phyloP scores from a whole-genome alignment of 2,329 filamentous ascomycete species.

The Fusarium clavum region DNA sequence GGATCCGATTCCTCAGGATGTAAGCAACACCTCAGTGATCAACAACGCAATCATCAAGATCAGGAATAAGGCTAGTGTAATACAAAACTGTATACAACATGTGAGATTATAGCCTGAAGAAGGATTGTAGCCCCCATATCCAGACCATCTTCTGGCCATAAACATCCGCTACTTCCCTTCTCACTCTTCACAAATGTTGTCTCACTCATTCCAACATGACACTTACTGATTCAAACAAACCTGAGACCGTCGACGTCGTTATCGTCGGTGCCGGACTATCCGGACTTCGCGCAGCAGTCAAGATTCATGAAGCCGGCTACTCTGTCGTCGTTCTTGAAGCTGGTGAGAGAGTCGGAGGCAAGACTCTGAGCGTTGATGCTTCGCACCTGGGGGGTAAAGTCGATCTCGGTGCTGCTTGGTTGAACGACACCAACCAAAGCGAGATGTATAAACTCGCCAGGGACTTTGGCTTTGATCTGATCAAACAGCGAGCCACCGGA shows the following conservation, averaged over 20 bases:
- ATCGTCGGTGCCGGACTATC: constrained; percentile 48
- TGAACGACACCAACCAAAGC: constrained; percentile 41
- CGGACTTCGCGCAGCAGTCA: constrained; percentile 51
- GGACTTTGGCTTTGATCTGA: constrained; percentile 32
- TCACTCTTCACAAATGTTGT: not conserved
- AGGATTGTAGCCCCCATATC: not conserved
- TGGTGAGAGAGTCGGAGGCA: constrained; percentile 61
- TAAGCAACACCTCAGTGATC: constrained; percentile 8
- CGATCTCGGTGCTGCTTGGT: constrained; percentile 44
- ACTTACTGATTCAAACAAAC: not conserved
- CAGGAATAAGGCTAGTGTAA: not conserved
- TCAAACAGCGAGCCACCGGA: constrained; percentile 31
- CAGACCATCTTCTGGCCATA: not conserved
- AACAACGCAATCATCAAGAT: not conserved
- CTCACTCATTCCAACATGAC: constrained; percentile 15
- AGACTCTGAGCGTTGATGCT: constrained; percentile 44
- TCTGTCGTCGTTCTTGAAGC: constrained; percentile 60
- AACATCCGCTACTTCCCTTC: not conserved
- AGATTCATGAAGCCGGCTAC: constrained; percentile 51
- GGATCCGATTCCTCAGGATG: not conserved
- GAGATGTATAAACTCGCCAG: constrained; percentile 35
- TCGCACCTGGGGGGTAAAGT: constrained; percentile 17
- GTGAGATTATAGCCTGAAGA: constrained; percentile 25
- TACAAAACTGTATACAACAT: not conserved
- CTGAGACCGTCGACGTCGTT: constrained; percentile 26